These are phyloP conservation scores for Heterobasidion occidentale DNA, from an alignment of 1,284 basidiomycete genomes.

Conservation along the genomic window DNA sequence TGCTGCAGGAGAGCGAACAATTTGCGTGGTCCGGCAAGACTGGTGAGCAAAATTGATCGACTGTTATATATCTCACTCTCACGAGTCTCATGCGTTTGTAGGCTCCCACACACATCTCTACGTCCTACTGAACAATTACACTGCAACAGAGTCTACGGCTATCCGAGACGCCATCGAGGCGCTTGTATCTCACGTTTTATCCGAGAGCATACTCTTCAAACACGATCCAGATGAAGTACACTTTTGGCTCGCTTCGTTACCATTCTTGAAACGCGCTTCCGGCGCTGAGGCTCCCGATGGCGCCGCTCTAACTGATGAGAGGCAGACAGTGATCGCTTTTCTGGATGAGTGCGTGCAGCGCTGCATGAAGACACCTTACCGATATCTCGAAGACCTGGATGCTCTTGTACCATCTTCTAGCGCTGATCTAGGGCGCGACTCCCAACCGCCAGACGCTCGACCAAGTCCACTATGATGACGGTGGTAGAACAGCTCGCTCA, in stretches of 20 bases:
- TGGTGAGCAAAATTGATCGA: constrained; percentile 30
- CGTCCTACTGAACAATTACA: constrained; percentile 60
- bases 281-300: constrained; percentile 41
- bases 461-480: constrained; percentile 74
- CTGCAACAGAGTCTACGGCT: constrained; percentile 39
- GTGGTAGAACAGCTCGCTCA: constrained; percentile 69
- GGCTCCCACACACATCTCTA: constrained; percentile 47
- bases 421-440: not conserved
- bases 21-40: constrained; percentile 74
- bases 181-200: constrained; percentile 57
- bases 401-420: constrained; percentile 14
- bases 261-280: constrained; percentile 27
- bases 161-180: constrained; percentile 48
- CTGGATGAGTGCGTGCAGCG: constrained; percentile 83
- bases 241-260: constrained; percentile 68
- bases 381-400: constrained; percentile 74
- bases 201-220: constrained; percentile 73
- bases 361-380: constrained; percentile 81
- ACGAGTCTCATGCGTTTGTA: not conserved
- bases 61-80: not conserved
- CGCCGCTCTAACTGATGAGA: constrained; percentile 48
- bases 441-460: constrained; percentile 4
- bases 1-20: constrained; percentile 66
- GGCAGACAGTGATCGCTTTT: constrained; percentile 58
- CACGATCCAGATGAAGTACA: constrained; percentile 68